Evolutionary conservation across 2,329 filamentous ascomycete genomes (phyloP), one percentile per base, ranked within the genome.

Genomic region (Pseudopithomyces maydicus): DNA sequence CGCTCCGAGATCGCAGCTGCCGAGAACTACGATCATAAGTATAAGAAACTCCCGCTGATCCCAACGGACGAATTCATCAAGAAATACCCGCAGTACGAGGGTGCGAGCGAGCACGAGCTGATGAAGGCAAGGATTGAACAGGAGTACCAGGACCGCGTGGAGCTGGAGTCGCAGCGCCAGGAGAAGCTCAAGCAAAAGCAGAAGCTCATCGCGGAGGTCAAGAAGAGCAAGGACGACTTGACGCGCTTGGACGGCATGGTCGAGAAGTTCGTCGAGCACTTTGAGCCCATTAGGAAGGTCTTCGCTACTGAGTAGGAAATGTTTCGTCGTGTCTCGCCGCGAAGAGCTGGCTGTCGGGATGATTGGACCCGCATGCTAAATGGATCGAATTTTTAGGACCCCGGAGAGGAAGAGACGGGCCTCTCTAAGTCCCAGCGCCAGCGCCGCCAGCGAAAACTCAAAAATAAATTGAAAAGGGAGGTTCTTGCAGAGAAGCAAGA

Each of bases 41-140:
- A 97, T 74, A 87, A 88, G 63, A 87, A 91, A 58, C 85, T 99
- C 2, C 93, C 94, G 7, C 82, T 99, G 50, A 88, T 96, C n/a
- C 82, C 91, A 0, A 83, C 88, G 29, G 90, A 95, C 47, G 89
- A 96, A 52, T 98, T 97, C 66, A 81, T 97, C 0, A 81, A 84
- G 0, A 77, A 88, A 32, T 88, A 92, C 61, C 92, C 93, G 2
- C 89, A 97, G 57, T 86, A 91, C 64, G 81, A 81, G n/a, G 81
- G 87, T 22, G 83, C 84, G 11, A 87, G 89, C 68, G 90, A 96
- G 67, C 90, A 93, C 72, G 85, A 90, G 12, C 79, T 98, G 54
- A 98, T 96, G 87, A 87, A 92, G 51, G 91, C 91, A 42, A 88
- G 94, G 23, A 97, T 99, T 72, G 89, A 95, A 63, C 90, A 98